Evolutionary conservation across 78 protist species (phyloP).

Genomic region (Isochrysis galbana): DNA sequence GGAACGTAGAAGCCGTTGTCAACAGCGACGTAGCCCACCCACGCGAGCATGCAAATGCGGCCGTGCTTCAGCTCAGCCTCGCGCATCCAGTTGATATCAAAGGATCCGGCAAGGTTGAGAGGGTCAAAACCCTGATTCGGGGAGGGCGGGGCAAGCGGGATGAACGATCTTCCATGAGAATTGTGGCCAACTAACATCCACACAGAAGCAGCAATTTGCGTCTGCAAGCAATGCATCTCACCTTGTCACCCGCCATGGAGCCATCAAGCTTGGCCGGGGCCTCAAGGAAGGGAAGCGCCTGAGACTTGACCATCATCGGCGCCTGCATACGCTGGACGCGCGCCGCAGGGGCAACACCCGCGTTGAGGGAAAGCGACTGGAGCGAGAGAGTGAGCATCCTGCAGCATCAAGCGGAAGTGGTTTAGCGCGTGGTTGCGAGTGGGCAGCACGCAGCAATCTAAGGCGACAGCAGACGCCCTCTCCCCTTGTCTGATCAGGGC

Average conservation of each 20-base stretch:
- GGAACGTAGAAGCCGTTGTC: background rate
- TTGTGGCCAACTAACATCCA: too few species aligned
- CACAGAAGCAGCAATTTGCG: too few species aligned
- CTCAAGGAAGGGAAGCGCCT: conserved; percentile 7
- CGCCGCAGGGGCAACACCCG: background rate
- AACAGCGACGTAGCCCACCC: background rate
- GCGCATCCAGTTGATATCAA: background rate
- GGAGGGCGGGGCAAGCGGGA: too few species aligned
- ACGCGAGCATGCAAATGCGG: conserved; percentile 14
- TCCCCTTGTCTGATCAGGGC: too few species aligned
- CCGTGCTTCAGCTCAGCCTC: conserved; percentile 31
- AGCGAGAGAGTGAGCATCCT: background rate
- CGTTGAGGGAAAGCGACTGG: background rate
- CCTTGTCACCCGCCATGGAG: background rate
- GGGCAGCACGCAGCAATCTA: too few species aligned
- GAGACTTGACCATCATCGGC: background rate
- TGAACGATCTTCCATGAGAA: too few species aligned
- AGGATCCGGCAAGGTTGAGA: background rate
- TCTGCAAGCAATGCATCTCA: too few species aligned
- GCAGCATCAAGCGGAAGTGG: too few species aligned
- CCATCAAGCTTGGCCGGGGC: background rate
- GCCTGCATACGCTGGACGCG: background rate
- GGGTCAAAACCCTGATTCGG: conserved; percentile 37
- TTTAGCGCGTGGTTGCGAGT: too few species aligned
- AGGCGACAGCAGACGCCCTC: too few species aligned